phyloP scores from a whole-genome alignment of 2,329 filamentous ascomycete genomes.

The Boeremia exigua region DNA sequence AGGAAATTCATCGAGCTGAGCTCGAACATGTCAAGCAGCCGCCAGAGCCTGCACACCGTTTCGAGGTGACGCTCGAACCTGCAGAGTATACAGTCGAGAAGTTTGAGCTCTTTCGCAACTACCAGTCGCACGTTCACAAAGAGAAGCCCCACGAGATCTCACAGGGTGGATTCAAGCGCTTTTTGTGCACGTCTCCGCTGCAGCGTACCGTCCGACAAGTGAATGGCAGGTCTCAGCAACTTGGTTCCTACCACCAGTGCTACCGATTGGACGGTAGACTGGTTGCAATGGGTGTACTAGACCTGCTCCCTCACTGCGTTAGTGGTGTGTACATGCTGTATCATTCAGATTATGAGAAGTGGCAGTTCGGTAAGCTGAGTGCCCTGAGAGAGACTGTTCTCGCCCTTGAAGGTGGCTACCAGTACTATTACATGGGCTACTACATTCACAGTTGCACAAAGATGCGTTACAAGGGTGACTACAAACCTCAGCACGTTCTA shows the following conservation, averaged over 20 bases:
- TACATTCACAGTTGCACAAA: constrained; percentile 83
- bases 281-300: constrained; percentile 77
- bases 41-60: constrained; percentile 69
- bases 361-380: constrained; percentile 75
- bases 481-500: constrained; percentile 74
- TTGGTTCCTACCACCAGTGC: constrained; percentile 83
- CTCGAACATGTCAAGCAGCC: constrained; percentile 60
- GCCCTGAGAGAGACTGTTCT: constrained; percentile 76
- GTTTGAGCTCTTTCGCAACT: constrained; percentile 73
- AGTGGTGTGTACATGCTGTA: constrained; percentile 87
- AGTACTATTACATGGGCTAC: constrained; percentile 83
- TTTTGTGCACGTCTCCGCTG: constrained; percentile 76
- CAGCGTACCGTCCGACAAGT: constrained; percentile 52
- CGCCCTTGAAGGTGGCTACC: constrained; percentile 71
- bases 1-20: constrained; percentile 75
- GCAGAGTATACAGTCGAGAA: constrained; percentile 79
- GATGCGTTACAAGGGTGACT: constrained; percentile 86
- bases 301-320: constrained; percentile 76
- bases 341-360: constrained; percentile 73
- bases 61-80: constrained; percentile 73
- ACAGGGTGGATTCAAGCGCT: constrained; percentile 68
- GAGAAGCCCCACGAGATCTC: constrained; percentile 67
- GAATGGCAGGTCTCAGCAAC: constrained; percentile 59
- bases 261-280: constrained; percentile 78
- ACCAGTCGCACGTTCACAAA: constrained; percentile 75